phyloP scores from a whole-genome alignment of 345 rosid genomes.

The Pistacia integerrima region DNA sequence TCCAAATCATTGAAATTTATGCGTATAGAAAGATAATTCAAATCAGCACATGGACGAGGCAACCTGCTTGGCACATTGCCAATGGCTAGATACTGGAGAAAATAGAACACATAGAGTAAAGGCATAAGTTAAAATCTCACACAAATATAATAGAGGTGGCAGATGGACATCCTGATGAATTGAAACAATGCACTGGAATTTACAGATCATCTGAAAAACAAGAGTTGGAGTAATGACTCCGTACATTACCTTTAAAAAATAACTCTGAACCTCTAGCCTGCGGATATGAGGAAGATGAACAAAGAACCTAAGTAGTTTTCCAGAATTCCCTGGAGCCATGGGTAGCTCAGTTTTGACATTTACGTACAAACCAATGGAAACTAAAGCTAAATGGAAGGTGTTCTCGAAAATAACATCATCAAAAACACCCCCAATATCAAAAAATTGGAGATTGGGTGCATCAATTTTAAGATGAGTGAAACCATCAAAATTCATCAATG shows the following conservation, averaged over 20 bases:
- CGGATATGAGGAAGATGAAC: slow-evolving; percentile 62
- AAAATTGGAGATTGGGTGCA: slow-evolving; percentile 68
- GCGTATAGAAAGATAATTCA: slow-evolving; percentile 59
- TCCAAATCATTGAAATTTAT: slow-evolving; percentile 64
- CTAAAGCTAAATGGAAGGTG: slow-evolving; percentile 43
- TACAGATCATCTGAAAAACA: neutral
- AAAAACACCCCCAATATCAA: slow-evolving; percentile 60
- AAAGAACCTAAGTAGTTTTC: slow-evolving; percentile 66
- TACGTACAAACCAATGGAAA: slow-evolving; percentile 59
- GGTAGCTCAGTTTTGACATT: slow-evolving; percentile 38
- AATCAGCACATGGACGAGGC: slow-evolving; percentile 55
- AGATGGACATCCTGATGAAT: slow-evolving; percentile 1
- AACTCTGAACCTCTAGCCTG: slow-evolving; percentile 70
- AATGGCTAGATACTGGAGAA: slow-evolving; percentile 56
- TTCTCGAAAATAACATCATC: slow-evolving; percentile 52
- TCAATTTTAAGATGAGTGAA: slow-evolving; percentile 54
- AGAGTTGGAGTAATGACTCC: neutral
- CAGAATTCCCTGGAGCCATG: slow-evolving; percentile 26
- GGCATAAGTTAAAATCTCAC: slow-evolving; percentile 9
- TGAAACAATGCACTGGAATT: slow-evolving; percentile 3
- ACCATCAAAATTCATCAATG: slow-evolving; percentile 68
- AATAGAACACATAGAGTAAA: slow-evolving; percentile 20
- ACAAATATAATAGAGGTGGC: slow-evolving; percentile 2
- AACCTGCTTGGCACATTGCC: slow-evolving; percentile 55
- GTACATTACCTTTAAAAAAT: slow-evolving; percentile 59